These are phyloP conservation scores for Paramecium octaurelia DNA, from an alignment of 73 alveolate species.

Conservation along the genomic window DNA sequence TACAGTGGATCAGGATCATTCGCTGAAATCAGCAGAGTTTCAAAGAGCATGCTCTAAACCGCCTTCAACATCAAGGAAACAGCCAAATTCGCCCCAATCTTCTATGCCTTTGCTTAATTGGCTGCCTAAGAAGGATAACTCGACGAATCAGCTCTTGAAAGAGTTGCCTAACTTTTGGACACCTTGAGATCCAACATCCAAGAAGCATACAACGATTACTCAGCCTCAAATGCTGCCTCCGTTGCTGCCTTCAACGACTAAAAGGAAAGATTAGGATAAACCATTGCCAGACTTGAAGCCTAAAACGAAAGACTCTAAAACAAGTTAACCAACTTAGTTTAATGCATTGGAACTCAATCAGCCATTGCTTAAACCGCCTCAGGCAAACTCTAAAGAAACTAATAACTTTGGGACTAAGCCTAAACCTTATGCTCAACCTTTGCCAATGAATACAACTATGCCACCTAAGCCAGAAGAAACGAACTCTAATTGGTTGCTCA, in stretches of 20 bases:
- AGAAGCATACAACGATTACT: background rate
- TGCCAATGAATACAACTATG: slow-evolving; percentile 48
- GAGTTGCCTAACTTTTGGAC: slow-evolving; percentile 34
- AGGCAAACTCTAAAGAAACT: slow-evolving; percentile 42
- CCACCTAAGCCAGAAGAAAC: slow-evolving; percentile 41
- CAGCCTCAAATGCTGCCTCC: slow-evolving; percentile 9
- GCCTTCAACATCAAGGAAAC: slow-evolving; percentile 40
- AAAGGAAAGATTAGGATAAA: background rate
- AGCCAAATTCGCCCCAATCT: background rate
- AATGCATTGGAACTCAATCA: slow-evolving; percentile 53
- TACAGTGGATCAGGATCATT: slow-evolving; percentile 30
- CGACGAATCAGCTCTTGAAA: slow-evolving; percentile 38
- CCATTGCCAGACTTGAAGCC: slow-evolving; percentile 20
- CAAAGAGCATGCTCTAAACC: slow-evolving; percentile 41
- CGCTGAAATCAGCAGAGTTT: slow-evolving; percentile 17
- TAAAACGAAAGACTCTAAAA: slow-evolving; percentile 42
- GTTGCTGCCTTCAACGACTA: slow-evolving; percentile 51
- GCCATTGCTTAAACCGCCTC: slow-evolving; percentile 52
- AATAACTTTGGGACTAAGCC: slow-evolving; percentile 49
- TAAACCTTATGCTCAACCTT: slow-evolving; percentile 36
- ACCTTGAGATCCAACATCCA: slow-evolving; percentile 29
- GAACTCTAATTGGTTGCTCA: slow-evolving; percentile 47
- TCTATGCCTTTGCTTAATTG: slow-evolving; percentile 30
- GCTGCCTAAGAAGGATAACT: slow-evolving; percentile 48
- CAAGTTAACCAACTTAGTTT: slow-evolving; percentile 13